Evolutionary conservation across 768 basidiomycete species (phyloP).

Genomic region (Mrakia hoshinonis): DNA sequence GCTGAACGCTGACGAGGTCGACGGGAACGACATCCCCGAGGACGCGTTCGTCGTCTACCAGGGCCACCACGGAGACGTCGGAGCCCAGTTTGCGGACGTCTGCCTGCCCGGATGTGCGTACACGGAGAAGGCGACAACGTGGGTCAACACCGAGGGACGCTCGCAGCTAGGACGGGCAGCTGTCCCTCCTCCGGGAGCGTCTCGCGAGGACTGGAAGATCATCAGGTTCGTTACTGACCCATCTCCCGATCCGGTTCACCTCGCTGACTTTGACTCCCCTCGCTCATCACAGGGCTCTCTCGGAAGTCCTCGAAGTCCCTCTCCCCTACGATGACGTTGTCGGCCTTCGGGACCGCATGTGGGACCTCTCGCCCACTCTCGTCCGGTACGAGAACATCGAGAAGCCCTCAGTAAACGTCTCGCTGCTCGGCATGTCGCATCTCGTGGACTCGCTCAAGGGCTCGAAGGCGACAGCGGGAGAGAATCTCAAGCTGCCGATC

Average conservation of each 20-base stretch:
- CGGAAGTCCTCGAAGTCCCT: constrained; percentile 69
- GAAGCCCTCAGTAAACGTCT: constrained; percentile 61
- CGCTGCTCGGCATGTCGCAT: constrained; percentile 58
- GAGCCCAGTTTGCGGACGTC: constrained; percentile 95
- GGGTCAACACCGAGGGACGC: constrained; percentile 96
- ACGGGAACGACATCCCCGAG: constrained; percentile 74
- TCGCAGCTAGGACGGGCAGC: constrained; percentile 83
- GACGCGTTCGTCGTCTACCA: constrained; percentile 98
- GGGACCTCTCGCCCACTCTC: constrained; percentile 88
- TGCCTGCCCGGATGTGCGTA: constrained; percentile 87
- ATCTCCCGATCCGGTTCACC: background rate
- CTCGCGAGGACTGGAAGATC: constrained; percentile 96
- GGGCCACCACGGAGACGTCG: constrained; percentile 94
- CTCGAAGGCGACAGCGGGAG: constrained; percentile 49
- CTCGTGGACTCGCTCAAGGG: constrained; percentile 50
- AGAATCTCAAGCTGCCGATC: constrained; percentile 68
- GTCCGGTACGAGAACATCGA: constrained; percentile 78
- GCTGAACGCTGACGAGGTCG: constrained; percentile 88
- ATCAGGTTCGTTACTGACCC: constrained; percentile 53
- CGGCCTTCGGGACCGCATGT: constrained; percentile 78
- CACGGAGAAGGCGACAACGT: constrained; percentile 82
- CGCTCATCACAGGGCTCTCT: constrained; percentile 54
- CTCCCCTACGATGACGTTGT: constrained; percentile 85
- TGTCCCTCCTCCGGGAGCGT: constrained; percentile 87
- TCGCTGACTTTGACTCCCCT: no score